Evolutionary conservation across 1,139 yeast species (phyloP).

Genomic region (Suhomyces bolitotheri): DNA sequence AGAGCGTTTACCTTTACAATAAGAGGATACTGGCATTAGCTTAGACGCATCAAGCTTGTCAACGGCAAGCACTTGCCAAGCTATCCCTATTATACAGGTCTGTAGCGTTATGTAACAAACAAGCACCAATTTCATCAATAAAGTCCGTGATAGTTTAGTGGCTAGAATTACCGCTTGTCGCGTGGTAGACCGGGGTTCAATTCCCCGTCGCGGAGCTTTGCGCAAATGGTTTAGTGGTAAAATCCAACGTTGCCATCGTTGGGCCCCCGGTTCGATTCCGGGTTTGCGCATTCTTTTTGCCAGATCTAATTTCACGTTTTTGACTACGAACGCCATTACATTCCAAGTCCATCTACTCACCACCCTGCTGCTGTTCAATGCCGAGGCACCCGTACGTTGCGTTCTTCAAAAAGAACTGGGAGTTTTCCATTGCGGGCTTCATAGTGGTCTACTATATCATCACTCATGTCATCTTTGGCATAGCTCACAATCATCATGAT

Average conservation of each 20-base stretch:
- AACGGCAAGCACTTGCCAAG: no score
- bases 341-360: background rate
- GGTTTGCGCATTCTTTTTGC: slow-evolving; percentile 19
- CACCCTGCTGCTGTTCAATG: no score
- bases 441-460: slow-evolving; percentile 25
- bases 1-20: no score
- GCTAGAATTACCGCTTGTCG: slow-evolving; percentile 51
- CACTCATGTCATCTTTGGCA: slow-evolving; percentile 15
- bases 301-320: background rate
- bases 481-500: slow-evolving; percentile 15
- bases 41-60: no score
- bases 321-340: background rate
- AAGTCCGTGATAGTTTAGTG: slow-evolving; percentile 47
- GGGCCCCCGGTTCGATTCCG: slow-evolving; percentile 24
- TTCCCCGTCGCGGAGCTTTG: slow-evolving; percentile 63
- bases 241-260: slow-evolving; percentile 23
- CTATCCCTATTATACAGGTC: no score
- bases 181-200: slow-evolving; percentile 72
- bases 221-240: slow-evolving; percentile 23
- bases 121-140: background rate
- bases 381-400: background rate
- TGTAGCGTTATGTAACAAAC: no score
- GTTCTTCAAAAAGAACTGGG: slow-evolving; percentile 24
- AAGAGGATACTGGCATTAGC: no score
- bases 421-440: slow-evolving; percentile 26